Conservation (phyloP, 1,284 basidiomycete genomes). For the Pseudozyma sp. region DNA sequence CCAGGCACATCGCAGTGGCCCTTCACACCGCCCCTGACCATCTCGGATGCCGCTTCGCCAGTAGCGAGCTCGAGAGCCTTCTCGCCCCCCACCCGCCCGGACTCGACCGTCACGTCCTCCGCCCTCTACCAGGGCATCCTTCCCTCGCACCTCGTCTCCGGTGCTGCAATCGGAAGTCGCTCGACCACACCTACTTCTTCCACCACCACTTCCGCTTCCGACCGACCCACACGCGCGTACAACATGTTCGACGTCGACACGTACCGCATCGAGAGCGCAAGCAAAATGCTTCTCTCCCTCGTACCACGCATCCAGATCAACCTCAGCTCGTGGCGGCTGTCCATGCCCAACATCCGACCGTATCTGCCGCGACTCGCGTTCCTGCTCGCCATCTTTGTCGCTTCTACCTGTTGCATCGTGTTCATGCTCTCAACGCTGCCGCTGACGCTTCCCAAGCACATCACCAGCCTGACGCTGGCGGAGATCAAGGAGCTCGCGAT, state of each 20-base stretch:
- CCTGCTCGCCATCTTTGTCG: slow-evolving; percentile 55
- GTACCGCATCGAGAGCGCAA: slow-evolving; percentile 27
- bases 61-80: slow-evolving; percentile 38
- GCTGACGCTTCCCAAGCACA: slow-evolving; percentile 59
- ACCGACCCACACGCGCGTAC: slow-evolving; percentile 17
- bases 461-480: slow-evolving; percentile 61
- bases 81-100: slow-evolving; percentile 41
- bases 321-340: slow-evolving; percentile 36
- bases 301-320: slow-evolving; percentile 47
- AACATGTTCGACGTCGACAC: slow-evolving; percentile 40
- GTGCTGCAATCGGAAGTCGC: slow-evolving; percentile 21
- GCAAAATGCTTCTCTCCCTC: slow-evolving; percentile 23
- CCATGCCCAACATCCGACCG: slow-evolving; percentile 53
- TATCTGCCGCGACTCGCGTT: slow-evolving; percentile 54
- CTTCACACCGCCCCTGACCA: slow-evolving; percentile 47
- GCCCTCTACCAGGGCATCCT: slow-evolving; percentile 31
- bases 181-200: slow-evolving; percentile 42
- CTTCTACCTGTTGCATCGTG: slow-evolving; percentile 59
- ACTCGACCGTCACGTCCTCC: slow-evolving; percentile 32
- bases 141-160: slow-evolving; percentile 41
- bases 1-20: slow-evolving; percentile 34
- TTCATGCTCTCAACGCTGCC: slow-evolving; percentile 64
- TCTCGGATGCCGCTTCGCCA: slow-evolving; percentile 41
- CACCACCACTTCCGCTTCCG: slow-evolving; percentile 16
- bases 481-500: slow-evolving; percentile 65